Percentiles rank a stretch among this genome's conserved stretches.
phyloP scores from a whole-genome alignment of 176 grass and related monocot genomes.

The Aegilops longissima region DNA sequence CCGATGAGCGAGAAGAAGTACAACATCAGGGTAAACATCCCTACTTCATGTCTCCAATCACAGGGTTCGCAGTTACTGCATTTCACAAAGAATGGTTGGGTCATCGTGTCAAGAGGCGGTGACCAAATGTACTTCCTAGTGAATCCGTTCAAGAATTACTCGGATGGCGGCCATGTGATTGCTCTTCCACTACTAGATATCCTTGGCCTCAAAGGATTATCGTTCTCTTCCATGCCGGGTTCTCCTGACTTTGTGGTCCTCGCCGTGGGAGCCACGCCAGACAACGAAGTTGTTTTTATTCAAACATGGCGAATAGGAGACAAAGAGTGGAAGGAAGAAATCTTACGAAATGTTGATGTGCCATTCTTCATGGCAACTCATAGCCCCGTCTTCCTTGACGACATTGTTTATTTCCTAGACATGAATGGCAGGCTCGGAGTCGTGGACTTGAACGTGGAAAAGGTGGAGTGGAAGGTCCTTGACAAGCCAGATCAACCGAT shows the following conservation, averaged over 20 bases:
- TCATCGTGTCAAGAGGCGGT: not conserved
- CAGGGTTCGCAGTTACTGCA: not conserved
- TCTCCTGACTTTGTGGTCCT: not conserved
- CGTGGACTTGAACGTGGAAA: not conserved
- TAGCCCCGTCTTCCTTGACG: not conserved
- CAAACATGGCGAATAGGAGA: not conserved
- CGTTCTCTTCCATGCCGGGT: not conserved
- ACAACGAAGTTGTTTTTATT: not conserved
- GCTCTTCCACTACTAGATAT: not conserved
- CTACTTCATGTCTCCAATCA: not conserved
- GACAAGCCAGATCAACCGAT: not conserved
- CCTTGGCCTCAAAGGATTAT: not conserved
- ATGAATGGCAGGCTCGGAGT: constrained; percentile 19
- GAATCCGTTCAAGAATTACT: not conserved
- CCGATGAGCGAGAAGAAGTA: not conserved
- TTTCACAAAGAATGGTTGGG: not conserved
- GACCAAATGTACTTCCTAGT: not conserved
- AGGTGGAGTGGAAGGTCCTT: constrained; percentile 25
- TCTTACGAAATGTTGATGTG: not conserved
- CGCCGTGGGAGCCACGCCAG: not conserved
- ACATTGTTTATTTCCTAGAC: not conserved
- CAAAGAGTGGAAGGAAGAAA: not conserved
- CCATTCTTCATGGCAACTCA: constrained; percentile 1
- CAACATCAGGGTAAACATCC: not conserved
- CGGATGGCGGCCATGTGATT: not conserved